Base-by-base conservation (phyloP, 768 basidiomycete species). In the Lactarius indigo region DNA sequence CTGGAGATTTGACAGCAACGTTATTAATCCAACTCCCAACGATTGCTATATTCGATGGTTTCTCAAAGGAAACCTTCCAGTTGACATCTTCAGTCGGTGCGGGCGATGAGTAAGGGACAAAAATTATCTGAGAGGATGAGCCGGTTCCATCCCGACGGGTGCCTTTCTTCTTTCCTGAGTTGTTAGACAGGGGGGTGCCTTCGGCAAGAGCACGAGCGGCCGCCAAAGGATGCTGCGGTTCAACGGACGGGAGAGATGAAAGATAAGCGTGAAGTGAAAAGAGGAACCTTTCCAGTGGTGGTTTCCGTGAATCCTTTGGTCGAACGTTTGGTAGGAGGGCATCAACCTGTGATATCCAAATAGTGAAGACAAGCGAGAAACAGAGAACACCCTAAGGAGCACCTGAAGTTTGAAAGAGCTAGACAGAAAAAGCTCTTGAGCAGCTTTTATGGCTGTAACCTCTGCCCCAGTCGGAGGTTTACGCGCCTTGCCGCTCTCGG, bases 11-110 rank as follows among this genome's bases (percentile, higher is more conserved):
- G 54, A 93, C 89, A 61, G 84, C 81, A 12, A 89, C 80, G 71
- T 88, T 86, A 66, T 91, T 90, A 0, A 87, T 84, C 94, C 94
- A 98, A 70, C 92, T 94, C 15, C 96, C 95, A 1, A 88, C 87
- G 3, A 98, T 76, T 7, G 85, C 80, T 23, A 96, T 85, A 64
- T 94, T 91, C 30, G 78, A 81, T 1, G 95, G 96, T 54, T 81
- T 83, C 69, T 90, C 86, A 72, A 91, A 97, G 0, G 86, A 82
- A 26, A 97, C 87, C 59, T 87, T 94, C 94, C 94, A 97, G 64
- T 95, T 94, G 0, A 88, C 87, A 41, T 92, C 90, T 73, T 89
- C 85, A 0, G 86, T 82, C 0, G 92, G 92, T 28, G 84, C 78
- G 0, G 94, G 93, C 1, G 82, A 72, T 1, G 86, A 82, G 72